Evolutionary conservation across 345 rosid species (phyloP).

Genomic region (Physaria fendleri): DNA sequence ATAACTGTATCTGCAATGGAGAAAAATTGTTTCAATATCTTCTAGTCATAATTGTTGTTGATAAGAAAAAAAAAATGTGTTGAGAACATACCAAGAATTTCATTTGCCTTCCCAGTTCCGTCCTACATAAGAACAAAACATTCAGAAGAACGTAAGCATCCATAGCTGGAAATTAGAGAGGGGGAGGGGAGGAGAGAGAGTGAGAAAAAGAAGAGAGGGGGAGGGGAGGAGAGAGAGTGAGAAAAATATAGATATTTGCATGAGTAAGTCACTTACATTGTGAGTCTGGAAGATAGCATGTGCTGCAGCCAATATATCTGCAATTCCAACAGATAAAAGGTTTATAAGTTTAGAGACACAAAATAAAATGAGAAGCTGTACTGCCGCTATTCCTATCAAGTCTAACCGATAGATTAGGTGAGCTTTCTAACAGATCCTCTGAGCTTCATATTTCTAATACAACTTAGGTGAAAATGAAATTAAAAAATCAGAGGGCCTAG

Average conservation of each 20-base stretch:
- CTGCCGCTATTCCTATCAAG: background rate
- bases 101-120: constrained; percentile 59
- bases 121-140: constrained; percentile 49
- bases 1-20: constrained; percentile 60
- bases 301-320: constrained; percentile 90
- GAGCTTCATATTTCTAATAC: background rate
- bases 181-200: background rate
- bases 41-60: background rate
- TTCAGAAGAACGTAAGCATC: background rate
- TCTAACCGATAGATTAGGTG: background rate
- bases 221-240: background rate
- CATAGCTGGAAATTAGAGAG: background rate
- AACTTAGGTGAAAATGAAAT: background rate
- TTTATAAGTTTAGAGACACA: constrained; percentile 1
- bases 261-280: constrained; percentile 48
- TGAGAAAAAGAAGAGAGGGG: background rate
- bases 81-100: constrained; percentile 66
- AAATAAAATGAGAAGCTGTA: background rate
- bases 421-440: background rate
- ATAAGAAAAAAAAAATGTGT: background rate
- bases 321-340: constrained; percentile 27
- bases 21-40: constrained; percentile 19
- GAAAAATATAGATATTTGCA: background rate
- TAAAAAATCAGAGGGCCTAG: background rate
- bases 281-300: constrained; percentile 71